Evolutionary conservation across 1,284 basidiomycete genomes (phyloP).

Genomic region (Xerocomus amazonicus): DNA sequence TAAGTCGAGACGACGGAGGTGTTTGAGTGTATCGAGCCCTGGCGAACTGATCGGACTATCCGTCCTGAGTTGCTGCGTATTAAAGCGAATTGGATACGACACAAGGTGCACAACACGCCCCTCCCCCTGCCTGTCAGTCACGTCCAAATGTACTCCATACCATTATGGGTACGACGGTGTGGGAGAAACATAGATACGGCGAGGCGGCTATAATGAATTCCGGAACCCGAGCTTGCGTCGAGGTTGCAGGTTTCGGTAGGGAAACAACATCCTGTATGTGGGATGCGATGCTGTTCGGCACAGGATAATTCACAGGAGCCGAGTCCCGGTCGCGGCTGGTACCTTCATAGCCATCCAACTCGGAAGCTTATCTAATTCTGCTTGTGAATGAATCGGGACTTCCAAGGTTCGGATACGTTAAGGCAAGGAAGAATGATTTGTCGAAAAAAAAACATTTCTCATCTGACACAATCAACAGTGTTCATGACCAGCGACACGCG

Average conservation of each 20-base stretch:
- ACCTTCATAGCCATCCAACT: slow-evolving; percentile 18
- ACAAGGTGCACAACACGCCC: not conserved
- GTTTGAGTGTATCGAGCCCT: not conserved
- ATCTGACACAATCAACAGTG: slow-evolving; percentile 19
- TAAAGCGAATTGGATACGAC: not conserved
- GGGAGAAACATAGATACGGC: slow-evolving; percentile 1
- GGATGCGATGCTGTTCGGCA: slow-evolving; percentile 5
- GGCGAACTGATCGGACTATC: slow-evolving; percentile 14
- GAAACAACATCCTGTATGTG: slow-evolving; percentile 7
- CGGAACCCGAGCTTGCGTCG: slow-evolving; percentile 18
- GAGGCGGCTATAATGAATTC: slow-evolving; percentile 15
- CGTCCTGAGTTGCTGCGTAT: not conserved
- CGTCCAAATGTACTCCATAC: too few species aligned
- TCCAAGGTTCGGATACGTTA: slow-evolving; percentile 11
- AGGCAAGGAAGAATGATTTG: slow-evolving; percentile 21
- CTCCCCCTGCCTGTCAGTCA: too few species aligned
- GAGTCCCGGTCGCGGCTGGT: slow-evolving; percentile 8
- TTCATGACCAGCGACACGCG: slow-evolving; percentile 1
- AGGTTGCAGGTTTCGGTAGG: not conserved
- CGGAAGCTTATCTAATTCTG: slow-evolving; percentile 32
- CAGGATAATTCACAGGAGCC: slow-evolving; percentile 14
- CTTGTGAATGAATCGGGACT: slow-evolving; percentile 17
- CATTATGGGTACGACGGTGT: too few species aligned
- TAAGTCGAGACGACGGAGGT: not conserved
- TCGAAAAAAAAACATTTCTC: slow-evolving; percentile 10